Percentiles rank a stretch among this genome's conserved stretches.
Evolutionary conservation across 345 rosid genomes (phyloP).

Genomic region (Hibiscus syriacus): DNA sequence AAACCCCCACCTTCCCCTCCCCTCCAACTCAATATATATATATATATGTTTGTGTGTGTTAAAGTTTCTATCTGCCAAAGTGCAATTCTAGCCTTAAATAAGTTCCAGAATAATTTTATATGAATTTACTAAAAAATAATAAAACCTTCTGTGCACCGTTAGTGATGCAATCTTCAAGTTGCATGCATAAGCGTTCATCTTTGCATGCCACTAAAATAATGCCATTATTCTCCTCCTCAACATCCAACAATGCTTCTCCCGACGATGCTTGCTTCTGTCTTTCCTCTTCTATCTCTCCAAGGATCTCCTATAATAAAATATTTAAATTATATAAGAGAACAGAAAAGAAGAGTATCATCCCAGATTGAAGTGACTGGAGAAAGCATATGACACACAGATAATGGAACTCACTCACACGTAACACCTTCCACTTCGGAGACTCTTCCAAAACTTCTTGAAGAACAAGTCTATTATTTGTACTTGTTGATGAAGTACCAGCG

Average conservation of each 20-base stretch:
- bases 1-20: background rate
- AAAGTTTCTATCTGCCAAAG: background rate
- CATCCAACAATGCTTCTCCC: constrained; percentile 30
- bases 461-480: constrained; percentile 30
- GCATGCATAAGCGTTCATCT: constrained; percentile 94
- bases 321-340: background rate
- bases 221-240: constrained; percentile 37
- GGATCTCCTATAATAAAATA: constrained; percentile 54
- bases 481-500: constrained; percentile 37
- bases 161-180: constrained; percentile 81
- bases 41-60: background rate
- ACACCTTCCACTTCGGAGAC: constrained; percentile 97
- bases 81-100: background rate
- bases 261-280: constrained; percentile 43
- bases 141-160: constrained; percentile 56
- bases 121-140: background rate
- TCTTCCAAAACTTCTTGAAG: constrained; percentile 76
- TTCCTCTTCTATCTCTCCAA: constrained; percentile 80
- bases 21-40: background rate
- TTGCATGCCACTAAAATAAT: constrained; percentile 86
- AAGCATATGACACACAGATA: constrained; percentile 21
- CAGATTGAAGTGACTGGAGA: background rate
- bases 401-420: constrained; percentile 88
- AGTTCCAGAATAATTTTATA: background rate
- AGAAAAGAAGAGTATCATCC: background rate